Evolutionary conservation across 2,329 filamentous ascomycete genomes (phyloP), one percentile per base, ranked within the genome.

Genomic region (Aspergillus sp.): DNA sequence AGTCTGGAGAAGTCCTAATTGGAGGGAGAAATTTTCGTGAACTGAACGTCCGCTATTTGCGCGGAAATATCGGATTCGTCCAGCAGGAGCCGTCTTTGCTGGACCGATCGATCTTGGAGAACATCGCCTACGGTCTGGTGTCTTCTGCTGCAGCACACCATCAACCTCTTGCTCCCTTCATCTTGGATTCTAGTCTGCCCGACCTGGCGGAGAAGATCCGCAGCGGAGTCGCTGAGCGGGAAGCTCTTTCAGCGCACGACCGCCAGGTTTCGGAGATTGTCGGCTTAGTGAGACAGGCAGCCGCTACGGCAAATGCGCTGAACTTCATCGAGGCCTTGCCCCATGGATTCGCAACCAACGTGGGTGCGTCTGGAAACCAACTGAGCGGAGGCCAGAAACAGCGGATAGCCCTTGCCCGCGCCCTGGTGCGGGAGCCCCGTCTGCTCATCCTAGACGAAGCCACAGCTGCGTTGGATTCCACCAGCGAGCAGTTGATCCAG

Each of bases 321-420:
- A 49, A 55, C 19, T 69, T 69, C 50, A 65, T 69, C 26, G 58
- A 60, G 11, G 51, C 51, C 20, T 50, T 67, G 19, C 60, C 62
- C 6, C 44, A 65, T 42, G 62, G 62, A 9, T 51, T 64, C 19
- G 61, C 59, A 2, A 67, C 64, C 5, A 55, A 51, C 87, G 14
- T 69, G 13, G 67, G 67, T 3, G 54, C 56, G 7, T 52, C 55
- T 2, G 67, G 65, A 14, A 64, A 60, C 13, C 64, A 64, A 35
- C 45, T 70, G 32, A 68, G 65, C 45, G 89, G 89, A 0, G 91
- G 91, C 0, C 90, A 96, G 67, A 83, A 95, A 71, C 92, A 96
- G 71, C 87, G 92, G 57, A 93, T 96, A 63, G 89, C 91, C 5
- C 92, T 96, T 67, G 90, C 91, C 3, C 80, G 89, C 60, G 90